Evolutionary conservation across 768 basidiomycete genomes (phyloP).

Genomic region (Multifurca ochricompacta): DNA sequence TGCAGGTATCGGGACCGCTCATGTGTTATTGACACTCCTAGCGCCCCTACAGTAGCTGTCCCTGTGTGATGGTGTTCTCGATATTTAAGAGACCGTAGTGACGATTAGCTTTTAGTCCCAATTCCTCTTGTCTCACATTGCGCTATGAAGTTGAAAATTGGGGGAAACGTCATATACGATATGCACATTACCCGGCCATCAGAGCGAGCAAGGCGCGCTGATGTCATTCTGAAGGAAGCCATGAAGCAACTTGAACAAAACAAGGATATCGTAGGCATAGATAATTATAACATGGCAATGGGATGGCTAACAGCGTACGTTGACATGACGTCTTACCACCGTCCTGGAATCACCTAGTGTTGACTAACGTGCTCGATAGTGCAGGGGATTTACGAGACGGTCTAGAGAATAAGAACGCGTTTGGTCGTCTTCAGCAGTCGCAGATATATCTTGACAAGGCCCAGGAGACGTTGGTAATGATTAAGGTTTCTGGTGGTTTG

Average conservation of each 20-base stretch:
- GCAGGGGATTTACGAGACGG: neutral
- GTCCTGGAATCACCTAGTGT: neutral
- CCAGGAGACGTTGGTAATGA: neutral
- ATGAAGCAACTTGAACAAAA: neutral
- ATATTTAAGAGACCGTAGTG: neutral
- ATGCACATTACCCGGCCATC: neutral
- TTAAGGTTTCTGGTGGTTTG: neutral
- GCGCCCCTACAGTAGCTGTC: neutral
- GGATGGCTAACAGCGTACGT: conserved; percentile 1
- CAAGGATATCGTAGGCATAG: neutral
- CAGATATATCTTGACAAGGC: conserved; percentile 4
- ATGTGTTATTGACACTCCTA: neutral
- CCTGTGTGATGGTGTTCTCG: neutral
- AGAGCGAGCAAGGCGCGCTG: neutral
- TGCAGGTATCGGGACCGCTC: too few relatives aligned
- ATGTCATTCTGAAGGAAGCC: neutral
- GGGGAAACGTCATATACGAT: neutral
- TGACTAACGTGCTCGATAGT: neutral
- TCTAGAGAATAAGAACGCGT: neutral
- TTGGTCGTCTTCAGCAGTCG: neutral
- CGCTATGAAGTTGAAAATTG: neutral
- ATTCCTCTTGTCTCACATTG: neutral
- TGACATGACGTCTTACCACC: too few relatives aligned
- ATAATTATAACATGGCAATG: neutral
- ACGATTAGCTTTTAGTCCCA: neutral